Evolutionary conservation across 2,329 filamentous ascomycete species (phyloP), one percentile per base, ranked within the genome.

Genomic region (Beauveria sp.): DNA sequence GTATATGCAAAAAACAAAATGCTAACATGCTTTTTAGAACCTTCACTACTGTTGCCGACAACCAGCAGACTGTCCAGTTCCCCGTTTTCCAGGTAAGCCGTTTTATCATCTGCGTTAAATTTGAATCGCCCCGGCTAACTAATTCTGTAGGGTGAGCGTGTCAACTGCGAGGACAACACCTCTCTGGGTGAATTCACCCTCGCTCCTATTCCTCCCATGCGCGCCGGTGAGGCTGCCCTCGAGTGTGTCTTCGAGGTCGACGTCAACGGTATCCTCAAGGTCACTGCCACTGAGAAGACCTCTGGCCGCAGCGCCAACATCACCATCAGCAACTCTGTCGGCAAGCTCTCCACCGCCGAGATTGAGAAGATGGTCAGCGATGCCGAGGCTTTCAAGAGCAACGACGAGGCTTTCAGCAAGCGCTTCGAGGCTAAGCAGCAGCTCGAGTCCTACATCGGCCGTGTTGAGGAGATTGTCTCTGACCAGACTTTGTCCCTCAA

Each of bases 211-310:
- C 85, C 93, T 83, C 78, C 93, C 82, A 79, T 97, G 91, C 88
- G 88, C 73, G 93, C 95, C 73, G 93, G 95, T 76, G 95, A 99
- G 76, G 90, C 95, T 70, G 93, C 96, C 68, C 89, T 99, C 51
- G 95, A 99, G 82, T 90, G 93, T 70, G 92, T 98, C 77, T 98
- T 99, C 80, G 95, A 99, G 83, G 95, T 99, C 74, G 95, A 99
- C 71, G 95, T 97, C 85, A 99, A 99, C 84, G 95, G 95, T 88
- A 96, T 97, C 77, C 88, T 99, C 69, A 99, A 99, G 88, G 95
- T 98, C 73, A 98, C 93, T 66, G 95, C 95, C 69, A 97, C 93
- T 53, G 95, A 99, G 87, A 99, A 99, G 88, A 93, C 91, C 70
- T 96, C 95, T 40, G 95, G 95, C 73, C 93, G 95, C 77, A 95